Evolutionary conservation across 176 grass and related monocot genomes (phyloP).

Genomic region (Rhynchospora breviuscula): DNA sequence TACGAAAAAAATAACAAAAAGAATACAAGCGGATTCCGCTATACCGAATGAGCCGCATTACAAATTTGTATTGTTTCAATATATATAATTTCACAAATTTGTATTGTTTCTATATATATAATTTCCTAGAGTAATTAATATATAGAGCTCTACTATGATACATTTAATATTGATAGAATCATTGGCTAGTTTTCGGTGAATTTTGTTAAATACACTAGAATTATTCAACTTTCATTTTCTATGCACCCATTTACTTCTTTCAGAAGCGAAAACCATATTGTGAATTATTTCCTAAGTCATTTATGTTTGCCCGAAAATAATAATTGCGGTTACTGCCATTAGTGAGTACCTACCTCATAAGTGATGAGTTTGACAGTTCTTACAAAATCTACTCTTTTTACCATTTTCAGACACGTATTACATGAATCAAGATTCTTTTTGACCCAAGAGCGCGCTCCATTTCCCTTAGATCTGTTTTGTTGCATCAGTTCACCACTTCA

Average conservation of each 20-base stretch:
- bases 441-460: background rate
- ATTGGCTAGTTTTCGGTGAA: no score
- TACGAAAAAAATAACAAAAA: no score
- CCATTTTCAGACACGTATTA: background rate
- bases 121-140: no score
- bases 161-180: no score
- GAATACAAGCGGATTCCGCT: no score
- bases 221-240: background rate
- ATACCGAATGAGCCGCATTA: no score
- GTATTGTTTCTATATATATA: no score
- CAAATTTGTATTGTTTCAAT: no score
- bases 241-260: background rate
- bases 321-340: background rate
- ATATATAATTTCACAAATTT: no score
- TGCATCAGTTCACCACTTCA: background rate
- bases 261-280: background rate
- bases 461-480: background rate
- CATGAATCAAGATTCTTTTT: background rate
- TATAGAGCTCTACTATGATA: no score
- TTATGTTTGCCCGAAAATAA: background rate
- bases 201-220: no score
- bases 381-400: background rate
- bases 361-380: background rate
- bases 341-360: background rate
- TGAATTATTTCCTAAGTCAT: background rate